A percentile compares a stretch with the other conserved stretches of the same genome.
These are phyloP conservation scores for Ascoidea rubescens DNA, from an alignment of 805 yeast species.

Conservation along the genomic window DNA sequence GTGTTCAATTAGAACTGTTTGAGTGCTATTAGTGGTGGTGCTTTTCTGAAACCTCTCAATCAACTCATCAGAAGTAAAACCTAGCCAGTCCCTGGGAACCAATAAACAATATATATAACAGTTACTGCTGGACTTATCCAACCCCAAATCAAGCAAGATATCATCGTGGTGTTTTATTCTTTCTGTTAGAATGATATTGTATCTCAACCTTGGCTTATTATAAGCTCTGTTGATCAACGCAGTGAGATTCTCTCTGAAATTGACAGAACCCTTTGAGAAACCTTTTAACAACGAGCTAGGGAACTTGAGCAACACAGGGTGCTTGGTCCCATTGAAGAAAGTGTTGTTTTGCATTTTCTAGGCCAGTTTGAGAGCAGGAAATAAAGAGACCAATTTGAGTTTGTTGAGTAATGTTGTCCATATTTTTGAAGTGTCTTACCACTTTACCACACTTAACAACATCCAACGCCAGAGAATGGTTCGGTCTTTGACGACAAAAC, in stretches of 20 bases:
- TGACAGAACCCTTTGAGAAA: too few relatives aligned
- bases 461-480: too few relatives aligned
- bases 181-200: slow-evolving; percentile 24
- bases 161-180: slow-evolving; percentile 22
- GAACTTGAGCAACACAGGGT: too few relatives aligned
- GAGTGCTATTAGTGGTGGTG: not conserved
- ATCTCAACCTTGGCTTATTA: slow-evolving; percentile 30
- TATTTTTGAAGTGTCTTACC: too few relatives aligned
- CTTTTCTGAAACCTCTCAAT: slow-evolving; percentile 1
- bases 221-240: slow-evolving; percentile 36
- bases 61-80: slow-evolving; percentile 7
- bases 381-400: too few relatives aligned
- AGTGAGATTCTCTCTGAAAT: slow-evolving; percentile 9
- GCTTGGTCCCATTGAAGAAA: too few relatives aligned
- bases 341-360: too few relatives aligned
- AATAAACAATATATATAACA: slow-evolving; percentile 16
- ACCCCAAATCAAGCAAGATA: slow-evolving; percentile 16
- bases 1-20: not conserved
- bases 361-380: too few relatives aligned
- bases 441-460: too few relatives aligned
- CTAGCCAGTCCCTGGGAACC: not conserved
- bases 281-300: too few relatives aligned
- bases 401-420: too few relatives aligned
- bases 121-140: slow-evolving; percentile 12
- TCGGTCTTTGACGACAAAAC: too few relatives aligned